phyloP scores from a whole-genome alignment of 495 filamentous ascomycete species.

The Aspergillus ostianus region DNA sequence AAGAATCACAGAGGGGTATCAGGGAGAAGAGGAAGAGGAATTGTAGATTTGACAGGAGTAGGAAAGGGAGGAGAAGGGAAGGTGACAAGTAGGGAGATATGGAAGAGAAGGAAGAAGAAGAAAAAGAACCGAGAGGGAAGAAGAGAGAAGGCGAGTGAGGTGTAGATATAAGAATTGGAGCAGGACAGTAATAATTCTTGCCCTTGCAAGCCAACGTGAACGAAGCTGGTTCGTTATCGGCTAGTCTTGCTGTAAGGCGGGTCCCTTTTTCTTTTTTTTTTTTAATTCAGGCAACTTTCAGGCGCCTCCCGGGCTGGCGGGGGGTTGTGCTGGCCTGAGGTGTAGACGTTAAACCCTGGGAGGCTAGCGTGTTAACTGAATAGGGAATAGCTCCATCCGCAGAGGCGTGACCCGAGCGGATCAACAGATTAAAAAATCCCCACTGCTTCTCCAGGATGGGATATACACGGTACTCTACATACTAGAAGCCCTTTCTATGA shows the following conservation, averaged over 20 bases:
- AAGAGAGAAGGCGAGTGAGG: not conserved
- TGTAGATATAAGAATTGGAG: constrained; percentile 4
- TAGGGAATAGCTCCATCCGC: not conserved
- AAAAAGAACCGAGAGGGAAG: constrained; percentile 2
- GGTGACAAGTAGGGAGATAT: constrained; percentile 5
- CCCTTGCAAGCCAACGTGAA: not conserved
- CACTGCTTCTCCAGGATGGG: constrained; percentile 24
- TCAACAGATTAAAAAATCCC: constrained; percentile 24
- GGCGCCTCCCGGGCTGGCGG: too few relatives aligned
- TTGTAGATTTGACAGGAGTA: not conserved
- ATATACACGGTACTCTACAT: constrained; percentile 30
- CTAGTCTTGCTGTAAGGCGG: not conserved
- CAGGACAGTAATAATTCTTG: not conserved
- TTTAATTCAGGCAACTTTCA: not conserved
- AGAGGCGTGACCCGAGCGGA: constrained; percentile 8
- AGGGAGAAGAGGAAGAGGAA: constrained; percentile 6
- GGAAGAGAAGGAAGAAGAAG: constrained; percentile 8
- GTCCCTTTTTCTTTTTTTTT: not conserved
- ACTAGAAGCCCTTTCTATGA: constrained; percentile 14
- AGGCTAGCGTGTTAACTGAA: not conserved
- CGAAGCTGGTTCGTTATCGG: not conserved
- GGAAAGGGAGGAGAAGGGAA: constrained; percentile 5
- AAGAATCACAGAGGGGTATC: not conserved
- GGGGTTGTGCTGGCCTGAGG: not conserved
- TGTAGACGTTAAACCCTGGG: not conserved